These are phyloP conservation scores for Populus hybrid DNA, from an alignment of 441 rosid species.

Conservation along the genomic window DNA sequence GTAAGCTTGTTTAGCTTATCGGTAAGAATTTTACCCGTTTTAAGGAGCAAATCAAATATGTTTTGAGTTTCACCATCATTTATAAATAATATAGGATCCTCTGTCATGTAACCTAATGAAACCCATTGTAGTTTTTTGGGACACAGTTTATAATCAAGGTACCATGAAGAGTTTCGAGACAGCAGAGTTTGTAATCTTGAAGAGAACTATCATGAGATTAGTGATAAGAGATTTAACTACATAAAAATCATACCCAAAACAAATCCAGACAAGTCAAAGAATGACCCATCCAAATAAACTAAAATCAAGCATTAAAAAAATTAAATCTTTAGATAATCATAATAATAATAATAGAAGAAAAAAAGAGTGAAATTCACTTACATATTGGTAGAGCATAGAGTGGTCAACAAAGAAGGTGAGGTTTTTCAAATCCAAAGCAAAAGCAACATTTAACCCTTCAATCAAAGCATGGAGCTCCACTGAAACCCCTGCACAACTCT, in stretches of 20 bases:
- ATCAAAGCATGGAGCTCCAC: conserved; percentile 14
- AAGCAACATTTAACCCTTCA: conserved; percentile 22
- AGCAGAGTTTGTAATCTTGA: too few relatives aligned
- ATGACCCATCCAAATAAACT: neutral
- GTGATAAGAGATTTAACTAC: neutral
- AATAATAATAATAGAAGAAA: neutral
- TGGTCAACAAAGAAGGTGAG: conserved; percentile 16
- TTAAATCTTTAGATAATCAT: neutral
- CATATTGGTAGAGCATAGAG: conserved; percentile 19
- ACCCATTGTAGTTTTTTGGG: too few relatives aligned
- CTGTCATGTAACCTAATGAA: too few relatives aligned
- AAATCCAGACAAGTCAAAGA: neutral
- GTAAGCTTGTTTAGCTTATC: neutral
- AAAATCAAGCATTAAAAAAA: neutral
- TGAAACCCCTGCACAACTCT: neutral
- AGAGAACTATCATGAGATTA: neutral
- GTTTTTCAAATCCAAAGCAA: conserved; percentile 15
- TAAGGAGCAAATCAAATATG: neutral
- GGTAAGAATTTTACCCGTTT: neutral
- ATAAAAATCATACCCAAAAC: neutral
- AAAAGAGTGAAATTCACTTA: neutral
- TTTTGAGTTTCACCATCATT: too few relatives aligned
- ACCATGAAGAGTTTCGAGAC: too few relatives aligned
- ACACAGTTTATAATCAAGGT: too few relatives aligned
- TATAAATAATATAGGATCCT: too few relatives aligned